Percentiles rank a stretch among this genome's conserved stretches.
These are phyloP conservation scores for Posidonia oceanica DNA, from an alignment of 116 monocot species.

Conservation along the genomic window DNA sequence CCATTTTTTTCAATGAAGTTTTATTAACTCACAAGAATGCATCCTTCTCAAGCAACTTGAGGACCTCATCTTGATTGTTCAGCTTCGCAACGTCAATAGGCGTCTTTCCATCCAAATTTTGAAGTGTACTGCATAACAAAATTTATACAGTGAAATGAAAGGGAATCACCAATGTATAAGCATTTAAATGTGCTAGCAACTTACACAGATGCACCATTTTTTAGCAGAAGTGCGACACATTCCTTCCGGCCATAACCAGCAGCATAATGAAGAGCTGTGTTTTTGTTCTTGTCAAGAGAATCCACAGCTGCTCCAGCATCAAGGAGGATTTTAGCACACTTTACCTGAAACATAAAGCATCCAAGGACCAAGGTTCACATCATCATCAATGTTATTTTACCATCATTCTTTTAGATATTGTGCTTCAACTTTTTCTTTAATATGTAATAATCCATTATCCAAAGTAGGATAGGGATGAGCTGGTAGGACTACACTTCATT, in stretches of 20 bases:
- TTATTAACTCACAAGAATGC: constrained; percentile 50
- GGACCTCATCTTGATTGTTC: constrained; percentile 80
- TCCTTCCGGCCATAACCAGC: constrained; percentile 90
- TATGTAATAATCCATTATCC: too few species aligned
- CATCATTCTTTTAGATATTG: too few species aligned
- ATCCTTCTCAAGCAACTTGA: constrained; percentile 92
- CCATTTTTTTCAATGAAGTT: neutral
- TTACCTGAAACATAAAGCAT: constrained; percentile 31
- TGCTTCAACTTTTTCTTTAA: too few species aligned
- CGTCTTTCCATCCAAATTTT: constrained; percentile 92
- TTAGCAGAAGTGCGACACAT: constrained; percentile 73
- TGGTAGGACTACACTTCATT: too few species aligned
- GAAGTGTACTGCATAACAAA: constrained; percentile 48
- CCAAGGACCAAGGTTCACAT: neutral
- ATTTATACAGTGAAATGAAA: neutral
- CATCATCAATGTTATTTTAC: too few species aligned
- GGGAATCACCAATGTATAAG: neutral
- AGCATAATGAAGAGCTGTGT: constrained; percentile 87
- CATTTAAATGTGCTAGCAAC: constrained; percentile 11
- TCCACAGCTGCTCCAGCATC: constrained; percentile 74
- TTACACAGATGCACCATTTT: constrained; percentile 90
- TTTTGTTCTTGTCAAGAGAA: constrained; percentile 88
- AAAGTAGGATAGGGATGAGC: too few species aligned
- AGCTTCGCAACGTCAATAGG: constrained; percentile 91
- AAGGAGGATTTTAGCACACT: constrained; percentile 64